Evolutionary conservation across 768 basidiomycete genomes (phyloP), one percentile per base, ranked within the genome.

Genomic region (Serendipita sp.): DNA sequence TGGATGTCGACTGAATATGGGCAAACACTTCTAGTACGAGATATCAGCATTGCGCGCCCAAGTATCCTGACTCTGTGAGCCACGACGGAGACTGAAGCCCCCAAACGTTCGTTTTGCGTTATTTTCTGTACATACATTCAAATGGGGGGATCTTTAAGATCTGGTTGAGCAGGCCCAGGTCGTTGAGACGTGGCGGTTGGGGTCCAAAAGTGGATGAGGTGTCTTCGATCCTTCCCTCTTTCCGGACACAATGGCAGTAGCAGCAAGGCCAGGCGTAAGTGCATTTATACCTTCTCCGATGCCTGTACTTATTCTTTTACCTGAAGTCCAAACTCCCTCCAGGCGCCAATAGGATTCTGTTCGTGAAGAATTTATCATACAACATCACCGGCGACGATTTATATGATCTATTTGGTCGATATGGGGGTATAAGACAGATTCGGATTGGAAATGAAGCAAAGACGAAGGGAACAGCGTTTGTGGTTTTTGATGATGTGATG

Each of bases 321-420:
- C 40, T 6, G 13, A 40, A 40, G 89, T 78, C 87, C 6, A 91
- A 91, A 72, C 82, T 93, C n/a, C 91, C 91, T 2, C 87, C 91
- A 29, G 90, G 91, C 63, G 91, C 90, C 16, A 93, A 93, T 72
- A 83, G 91, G 52, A 90, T 95, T 63, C 81, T 95, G 46, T 95
- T 92, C 69, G 89, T 93, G 31, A 94, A 94, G 75, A 95, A 95
- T 71, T 75, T 95, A 63, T 91, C 88, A 74, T 94, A 93, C 75
- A 85, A 85, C 73, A 92, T 92, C 68, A 91, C 85, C 36, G 93
- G 93, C 63, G 88, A 92, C 66, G 93, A 97, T 74, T 74, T 97
- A 69, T 97, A 97, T 74, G 95, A 98, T 76, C 78, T 98, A 67
- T 98, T 99, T 69, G 95, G 93, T 64, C 89, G 92, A 67, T 99